Conservation (phyloP, 129 eudicot genomes). For the sunflower (Helianthus annuus) region DNA sequence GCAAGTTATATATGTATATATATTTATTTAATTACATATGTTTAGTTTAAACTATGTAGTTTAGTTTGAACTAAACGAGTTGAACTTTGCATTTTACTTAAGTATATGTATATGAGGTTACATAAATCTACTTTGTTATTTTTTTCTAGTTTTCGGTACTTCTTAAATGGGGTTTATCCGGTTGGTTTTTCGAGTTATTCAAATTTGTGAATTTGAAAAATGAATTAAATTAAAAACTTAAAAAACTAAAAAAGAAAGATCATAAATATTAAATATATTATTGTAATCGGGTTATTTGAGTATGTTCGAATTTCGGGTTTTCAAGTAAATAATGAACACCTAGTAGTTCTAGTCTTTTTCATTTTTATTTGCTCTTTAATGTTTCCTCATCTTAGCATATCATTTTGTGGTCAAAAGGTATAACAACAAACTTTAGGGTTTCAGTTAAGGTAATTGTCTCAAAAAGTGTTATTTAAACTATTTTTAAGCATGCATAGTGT, state of each 20-base stretch:
- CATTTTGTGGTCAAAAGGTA: not conserved
- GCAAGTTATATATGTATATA: too few species aligned
- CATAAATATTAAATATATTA: too few species aligned
- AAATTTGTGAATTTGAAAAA: too few species aligned
- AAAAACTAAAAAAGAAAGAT: too few species aligned
- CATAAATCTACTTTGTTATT: not conserved
- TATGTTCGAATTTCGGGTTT: too few species aligned
- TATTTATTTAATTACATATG: too few species aligned
- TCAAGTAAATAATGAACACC: too few species aligned
- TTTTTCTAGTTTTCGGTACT: not conserved
- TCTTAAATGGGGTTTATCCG: too few species aligned
- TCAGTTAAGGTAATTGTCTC: not conserved
- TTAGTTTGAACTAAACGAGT: not conserved
- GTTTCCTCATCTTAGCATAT: not conserved
- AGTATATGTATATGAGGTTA: not conserved
- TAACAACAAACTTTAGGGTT: not conserved
- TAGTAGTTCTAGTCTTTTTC: not conserved
- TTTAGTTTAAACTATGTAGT: not conserved
- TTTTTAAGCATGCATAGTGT: not conserved
- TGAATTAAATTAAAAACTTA: too few species aligned
- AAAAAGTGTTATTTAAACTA: not conserved
- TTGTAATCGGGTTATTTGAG: too few species aligned
- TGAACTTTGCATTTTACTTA: too few species aligned
- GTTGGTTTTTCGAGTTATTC: too few species aligned
- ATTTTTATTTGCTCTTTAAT: not conserved